phyloP scores from a whole-genome alignment of 2,329 filamentous ascomycete genomes.

The Simplicillium aogashimaense region DNA sequence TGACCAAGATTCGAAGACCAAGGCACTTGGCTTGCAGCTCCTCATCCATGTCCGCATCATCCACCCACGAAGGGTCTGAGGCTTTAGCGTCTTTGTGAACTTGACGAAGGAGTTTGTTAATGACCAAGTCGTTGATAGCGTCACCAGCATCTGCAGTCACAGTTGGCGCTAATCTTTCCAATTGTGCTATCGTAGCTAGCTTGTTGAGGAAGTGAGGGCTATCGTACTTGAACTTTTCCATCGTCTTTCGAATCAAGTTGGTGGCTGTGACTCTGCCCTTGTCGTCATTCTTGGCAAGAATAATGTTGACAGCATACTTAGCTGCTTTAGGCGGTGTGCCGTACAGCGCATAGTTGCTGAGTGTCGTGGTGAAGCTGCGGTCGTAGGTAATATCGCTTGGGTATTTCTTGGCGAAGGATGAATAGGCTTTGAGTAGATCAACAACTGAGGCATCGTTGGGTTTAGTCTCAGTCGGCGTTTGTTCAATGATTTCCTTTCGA shows the following conservation, averaged over 20 bases:
- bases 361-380: constrained; percentile 68
- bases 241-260: constrained; percentile 67
- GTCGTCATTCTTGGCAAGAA: constrained; percentile 64
- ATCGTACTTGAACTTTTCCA: constrained; percentile 65
- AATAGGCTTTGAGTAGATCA: constrained; percentile 87
- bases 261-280: constrained; percentile 76
- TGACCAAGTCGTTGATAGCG: constrained; percentile 66
- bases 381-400: constrained; percentile 75
- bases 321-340: constrained; percentile 74
- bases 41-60: constrained; percentile 60
- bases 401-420: constrained; percentile 81
- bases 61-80: constrained; percentile 54
- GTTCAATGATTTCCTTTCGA: constrained; percentile 73
- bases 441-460: constrained; percentile 66
- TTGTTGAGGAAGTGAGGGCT: constrained; percentile 66
- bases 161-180: constrained; percentile 65
- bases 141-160: constrained; percentile 66
- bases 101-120: constrained; percentile 64
- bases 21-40: constrained; percentile 77
- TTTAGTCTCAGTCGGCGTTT: constrained; percentile 61
- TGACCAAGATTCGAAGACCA: constrained; percentile 78
- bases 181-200: constrained; percentile 60
- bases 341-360: constrained; percentile 75
- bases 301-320: constrained; percentile 87
- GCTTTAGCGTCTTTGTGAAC: constrained; percentile 53